Evolutionary conservation across 176 grass and related monocot species (phyloP), one percentile per base, ranked within the genome.

Genomic region (Zea mays): DNA sequence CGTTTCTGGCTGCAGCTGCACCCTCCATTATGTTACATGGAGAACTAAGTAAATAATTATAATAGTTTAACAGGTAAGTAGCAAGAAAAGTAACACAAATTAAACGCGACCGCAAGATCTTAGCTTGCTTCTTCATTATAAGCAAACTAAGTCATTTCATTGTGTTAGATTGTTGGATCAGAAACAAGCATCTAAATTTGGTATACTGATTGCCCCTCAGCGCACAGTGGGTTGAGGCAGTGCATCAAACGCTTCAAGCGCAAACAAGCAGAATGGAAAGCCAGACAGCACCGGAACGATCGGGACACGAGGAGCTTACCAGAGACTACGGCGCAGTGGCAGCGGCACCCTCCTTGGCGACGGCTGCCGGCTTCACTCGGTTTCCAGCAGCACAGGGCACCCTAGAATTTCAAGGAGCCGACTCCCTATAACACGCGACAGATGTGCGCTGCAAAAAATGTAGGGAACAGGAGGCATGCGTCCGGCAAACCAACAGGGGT

Each of bases 321-420:
- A 13, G 48, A 71, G 34, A 8, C 75, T 90, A 90, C 48, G 67
- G 46, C 6, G 57, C n/a, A 1, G 64, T 33, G 20, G 40, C 15
- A 43, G 66, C 2, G 10, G 67, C 57, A 10, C 8, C 47, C 21
- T 50, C 52, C 2, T 45, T 7, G 5, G 69, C 8, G 21, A 66
- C 42, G 0, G 62, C 60, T 17, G 46, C 46, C 11, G 69, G 13
- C 36, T 66, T 11, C 12, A 67, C 27, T 27, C 27, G 27, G 27
- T 27, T 27, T 27, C 27, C 27, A 27, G 27, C 27, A 27, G 27
- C 27, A 27, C 27, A 27, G 27, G 27, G 27, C 27, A 27, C 27
- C 27, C 27, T 27, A 27, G 27, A 27, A 27, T 27, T 27, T 27
- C 27, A 27, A 27, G 27, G 27, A 27, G 27, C 27, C 27, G 27